Percentiles rank a stretch among this genome's conserved stretches.
Conservation (phyloP, 192 early-diverging fungal species). For the Umbelopsis sp. region DNA sequence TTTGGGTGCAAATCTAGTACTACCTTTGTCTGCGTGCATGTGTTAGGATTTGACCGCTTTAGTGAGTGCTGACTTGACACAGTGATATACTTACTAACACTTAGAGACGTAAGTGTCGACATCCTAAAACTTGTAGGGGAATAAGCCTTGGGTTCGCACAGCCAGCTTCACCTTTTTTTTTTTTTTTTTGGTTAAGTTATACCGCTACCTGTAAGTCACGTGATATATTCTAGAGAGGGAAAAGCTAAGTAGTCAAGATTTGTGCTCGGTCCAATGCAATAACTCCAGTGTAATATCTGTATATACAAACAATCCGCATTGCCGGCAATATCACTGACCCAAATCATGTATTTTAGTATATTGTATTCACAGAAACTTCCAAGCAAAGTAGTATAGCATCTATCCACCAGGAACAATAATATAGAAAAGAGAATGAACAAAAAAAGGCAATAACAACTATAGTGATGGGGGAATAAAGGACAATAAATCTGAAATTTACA, state of each 20-base stretch:
- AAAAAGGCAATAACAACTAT: conserved; percentile 9
- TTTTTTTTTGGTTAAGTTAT: background rate
- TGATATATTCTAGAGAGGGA: too few species aligned
- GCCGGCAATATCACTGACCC: too few species aligned
- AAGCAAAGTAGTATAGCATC: background rate
- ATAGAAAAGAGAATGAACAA: background rate
- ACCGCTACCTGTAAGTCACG: too few species aligned
- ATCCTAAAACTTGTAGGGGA: background rate
- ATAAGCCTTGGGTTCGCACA: background rate
- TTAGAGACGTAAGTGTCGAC: conserved; percentile 25
- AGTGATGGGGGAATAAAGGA: conserved; percentile 13
- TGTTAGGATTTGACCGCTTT: background rate
- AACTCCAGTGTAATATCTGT: too few species aligned
- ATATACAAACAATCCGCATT: too few species aligned
- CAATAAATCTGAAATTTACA: conserved; percentile 25
- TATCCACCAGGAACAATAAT: conserved; percentile 4
- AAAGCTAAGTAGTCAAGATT: too few species aligned
- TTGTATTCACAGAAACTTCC: conserved; percentile 19
- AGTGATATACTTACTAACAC: conserved; percentile 21
- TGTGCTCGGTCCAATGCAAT: too few species aligned
- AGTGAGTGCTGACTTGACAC: too few species aligned
- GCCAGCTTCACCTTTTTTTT: background rate
- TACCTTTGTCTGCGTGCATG: conserved; percentile 15
- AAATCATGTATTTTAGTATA: too few species aligned
- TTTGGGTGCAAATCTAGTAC: conserved; percentile 20